These are phyloP conservation scores for Magnusiomyces paraingens DNA, from an alignment of 1,139 yeast genomes.

Conservation along the genomic window DNA sequence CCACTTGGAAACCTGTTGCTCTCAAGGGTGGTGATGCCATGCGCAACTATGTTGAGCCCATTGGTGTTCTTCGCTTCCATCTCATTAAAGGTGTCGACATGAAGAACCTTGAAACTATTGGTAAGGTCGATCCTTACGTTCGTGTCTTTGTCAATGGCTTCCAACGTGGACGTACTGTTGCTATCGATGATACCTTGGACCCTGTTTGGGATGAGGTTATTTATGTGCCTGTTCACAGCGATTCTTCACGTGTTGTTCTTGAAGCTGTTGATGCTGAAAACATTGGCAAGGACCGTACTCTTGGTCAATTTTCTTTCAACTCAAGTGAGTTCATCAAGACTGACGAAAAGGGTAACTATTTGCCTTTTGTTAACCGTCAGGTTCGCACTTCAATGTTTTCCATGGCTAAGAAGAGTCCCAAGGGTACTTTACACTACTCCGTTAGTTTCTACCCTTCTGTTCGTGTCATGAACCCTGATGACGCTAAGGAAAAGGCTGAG, in stretches of 20 bases:
- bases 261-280: slow-evolving; percentile 91
- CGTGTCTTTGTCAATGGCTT: slow-evolving; percentile 73
- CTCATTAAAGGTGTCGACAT: slow-evolving; percentile 61
- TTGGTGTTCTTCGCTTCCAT: slow-evolving; percentile 79
- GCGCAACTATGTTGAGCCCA: slow-evolving; percentile 82
- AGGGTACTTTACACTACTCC: slow-evolving; percentile 69
- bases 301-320: slow-evolving; percentile 73
- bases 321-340: slow-evolving; percentile 61
- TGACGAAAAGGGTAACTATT: slow-evolving; percentile 59
- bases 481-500: slow-evolving; percentile 40
- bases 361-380: slow-evolving; percentile 52
- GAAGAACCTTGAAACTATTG: slow-evolving; percentile 79
- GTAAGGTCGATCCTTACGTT: slow-evolving; percentile 88
- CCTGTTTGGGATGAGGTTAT: slow-evolving; percentile 85
- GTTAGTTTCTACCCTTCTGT: slow-evolving; percentile 76
- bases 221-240: slow-evolving; percentile 73
- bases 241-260: slow-evolving; percentile 71
- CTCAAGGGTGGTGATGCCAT: slow-evolving; percentile 54
- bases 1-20: slow-evolving; percentile 83
- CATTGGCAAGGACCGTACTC: slow-evolving; percentile 69
- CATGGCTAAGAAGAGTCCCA: slow-evolving; percentile 63
- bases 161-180: slow-evolving; percentile 69
- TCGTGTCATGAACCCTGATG: slow-evolving; percentile 72
- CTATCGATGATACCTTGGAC: slow-evolving; percentile 58
- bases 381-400: slow-evolving; percentile 56